Conservation (phyloP, 768 basidiomycete genomes). For the Lentinula guzmanii region DNA sequence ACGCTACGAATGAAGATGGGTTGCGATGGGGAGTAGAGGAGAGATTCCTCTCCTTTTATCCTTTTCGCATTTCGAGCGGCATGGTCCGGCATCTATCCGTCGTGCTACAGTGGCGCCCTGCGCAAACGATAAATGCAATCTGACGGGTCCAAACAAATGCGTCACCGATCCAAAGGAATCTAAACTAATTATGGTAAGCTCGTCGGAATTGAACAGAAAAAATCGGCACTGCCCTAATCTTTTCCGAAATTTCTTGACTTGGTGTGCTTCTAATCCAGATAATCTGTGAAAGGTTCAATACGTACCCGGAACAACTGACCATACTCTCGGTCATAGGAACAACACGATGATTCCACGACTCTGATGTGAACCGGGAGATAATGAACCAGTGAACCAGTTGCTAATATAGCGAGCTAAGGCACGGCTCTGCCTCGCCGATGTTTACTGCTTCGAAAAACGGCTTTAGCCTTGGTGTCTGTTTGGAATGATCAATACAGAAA, state of each 20-base stretch:
- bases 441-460: background rate
- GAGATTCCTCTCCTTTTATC: background rate
- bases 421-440: background rate
- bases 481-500: background rate
- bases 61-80: background rate
- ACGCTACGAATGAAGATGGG: background rate
- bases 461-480: background rate
- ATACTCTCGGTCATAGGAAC: conserved; percentile 23
- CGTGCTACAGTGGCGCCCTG: background rate
- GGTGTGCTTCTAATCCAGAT: background rate
- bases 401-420: background rate
- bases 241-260: background rate
- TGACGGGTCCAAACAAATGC: background rate
- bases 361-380: conserved; percentile 3
- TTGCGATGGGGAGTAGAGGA: background rate
- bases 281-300: conserved; percentile 7
- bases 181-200: background rate
- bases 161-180: background rate
- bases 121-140: background rate
- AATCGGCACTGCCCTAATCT: background rate
- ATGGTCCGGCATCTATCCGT: background rate
- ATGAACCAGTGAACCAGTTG: background rate
- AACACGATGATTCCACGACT: conserved; percentile 21
- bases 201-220: background rate
- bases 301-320: background rate